A percentile compares a stretch with the other conserved stretches of the same genome.
phyloP scores from a whole-genome alignment of 108 stramenopile species.

The Tribonema minus region DNA sequence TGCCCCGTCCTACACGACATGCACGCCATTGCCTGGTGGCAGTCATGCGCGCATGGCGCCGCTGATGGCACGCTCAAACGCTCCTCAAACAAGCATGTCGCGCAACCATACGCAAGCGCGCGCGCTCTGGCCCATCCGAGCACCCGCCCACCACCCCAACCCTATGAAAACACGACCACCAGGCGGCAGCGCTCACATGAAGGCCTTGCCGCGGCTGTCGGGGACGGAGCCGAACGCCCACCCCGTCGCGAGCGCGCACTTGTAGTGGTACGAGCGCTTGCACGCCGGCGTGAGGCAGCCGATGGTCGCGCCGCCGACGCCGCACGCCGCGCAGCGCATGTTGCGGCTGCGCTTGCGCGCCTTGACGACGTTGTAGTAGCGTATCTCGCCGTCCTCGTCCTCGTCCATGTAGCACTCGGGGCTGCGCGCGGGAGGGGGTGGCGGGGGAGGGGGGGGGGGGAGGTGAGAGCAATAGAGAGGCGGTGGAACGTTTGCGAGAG shows the following conservation, averaged over 20 bases:
- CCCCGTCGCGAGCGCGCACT: slow-evolving; percentile 22
- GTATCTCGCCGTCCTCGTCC: not conserved
- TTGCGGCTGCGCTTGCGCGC: slow-evolving; percentile 18
- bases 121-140: too few species aligned
- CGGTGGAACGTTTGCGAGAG: too few species aligned
- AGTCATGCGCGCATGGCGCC: too few species aligned
- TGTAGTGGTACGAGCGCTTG: slow-evolving; percentile 24
- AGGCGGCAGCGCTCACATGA: not conserved
- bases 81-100: too few species aligned
- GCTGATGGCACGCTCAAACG: too few species aligned
- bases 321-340: slow-evolving; percentile 24
- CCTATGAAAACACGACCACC: too few species aligned
- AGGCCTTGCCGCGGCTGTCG: slow-evolving; percentile 11
- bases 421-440: not conserved
- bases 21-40: too few species aligned
- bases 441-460: too few species aligned
- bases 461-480: too few species aligned
- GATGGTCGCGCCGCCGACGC: slow-evolving; percentile 18
- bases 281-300: slow-evolving; percentile 35
- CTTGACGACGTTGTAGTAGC: slow-evolving; percentile 21
- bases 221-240: slow-evolving; percentile 23
- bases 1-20: too few species aligned
- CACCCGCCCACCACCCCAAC: too few species aligned
- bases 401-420: not conserved
- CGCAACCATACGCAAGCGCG: too few species aligned